phyloP scores from a whole-genome alignment of 768 basidiomycete species.

The Amanita pallidorosea region DNA sequence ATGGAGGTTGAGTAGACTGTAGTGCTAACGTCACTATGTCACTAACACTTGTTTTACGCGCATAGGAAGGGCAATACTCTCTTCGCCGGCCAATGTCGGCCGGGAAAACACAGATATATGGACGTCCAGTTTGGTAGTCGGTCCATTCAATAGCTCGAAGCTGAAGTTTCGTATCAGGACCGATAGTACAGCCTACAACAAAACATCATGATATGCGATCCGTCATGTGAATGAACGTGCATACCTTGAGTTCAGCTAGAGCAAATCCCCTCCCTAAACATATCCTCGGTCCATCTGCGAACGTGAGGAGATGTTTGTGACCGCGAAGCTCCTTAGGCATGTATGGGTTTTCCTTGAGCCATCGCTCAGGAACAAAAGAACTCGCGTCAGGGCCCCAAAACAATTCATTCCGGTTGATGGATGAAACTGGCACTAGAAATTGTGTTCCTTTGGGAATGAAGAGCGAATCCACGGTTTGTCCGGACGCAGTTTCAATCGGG shows the following conservation, averaged over 20 bases:
- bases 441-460: constrained; percentile 25
- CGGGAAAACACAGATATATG: too few relatives aligned
- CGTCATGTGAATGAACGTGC: too few relatives aligned
- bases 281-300: constrained; percentile 31
- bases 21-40: too few relatives aligned
- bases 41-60: too few relatives aligned
- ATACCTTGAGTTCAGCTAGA: constrained; percentile 1
- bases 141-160: too few relatives aligned
- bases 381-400: constrained; percentile 37
- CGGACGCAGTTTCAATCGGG: constrained; percentile 19
- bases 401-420: constrained; percentile 25
- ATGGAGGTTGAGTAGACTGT: too few relatives aligned
- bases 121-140: too few relatives aligned
- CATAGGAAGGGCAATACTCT: too few relatives aligned
- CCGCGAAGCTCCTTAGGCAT: constrained; percentile 22
- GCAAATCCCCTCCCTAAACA: constrained; percentile 36
- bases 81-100: too few relatives aligned
- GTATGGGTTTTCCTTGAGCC: constrained; percentile 19
- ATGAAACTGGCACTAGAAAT: constrained; percentile 23
- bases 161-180: too few relatives aligned
- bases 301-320: constrained; percentile 31
- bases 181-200: too few relatives aligned
- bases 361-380: constrained; percentile 32
- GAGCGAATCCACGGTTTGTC: constrained; percentile 20
- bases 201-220: too few relatives aligned